Base-by-base conservation (phyloP, 2,329 filamentous ascomycete species). In the Catunica adiposa region DNA sequence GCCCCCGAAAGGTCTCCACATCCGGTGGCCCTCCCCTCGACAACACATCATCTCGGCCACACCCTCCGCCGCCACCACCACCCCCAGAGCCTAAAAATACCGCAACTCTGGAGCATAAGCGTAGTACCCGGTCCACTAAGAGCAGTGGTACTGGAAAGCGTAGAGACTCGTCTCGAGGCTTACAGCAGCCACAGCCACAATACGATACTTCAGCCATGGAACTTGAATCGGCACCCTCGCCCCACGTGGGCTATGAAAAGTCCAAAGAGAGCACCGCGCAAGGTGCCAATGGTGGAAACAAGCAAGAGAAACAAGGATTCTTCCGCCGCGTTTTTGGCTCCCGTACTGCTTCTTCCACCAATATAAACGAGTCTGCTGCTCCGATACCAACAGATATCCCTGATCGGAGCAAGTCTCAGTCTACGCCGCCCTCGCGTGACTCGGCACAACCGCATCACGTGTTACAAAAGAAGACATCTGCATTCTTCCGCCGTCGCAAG, bases 401-500 rank as follows among this genome's bases (percentile, higher is more conserved):
- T 58, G 54, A 60, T 22, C 56, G 53, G 42, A 60, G 55, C 58
- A 60, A 61, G 55, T 58, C 59, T 22, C 59, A 58, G 63, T 70
- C 73, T 40, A 67, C 70, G 22, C 72, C 76, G 37, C 73, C 76
- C 1, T 74, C 75, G 3, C 69, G 76, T 57, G 75, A 79, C 60
- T 62, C 65, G 1, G 64, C 65, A 4, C 68, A 68, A 25, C 68
- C 68, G 22, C 71, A 70, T 55, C 66, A 72, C 15, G 72, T 71
- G 20, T 71, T 96, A 53, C 85, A 86, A 63, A 96, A 96, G 73
- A 96, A 96, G 68, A 80, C 87, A 3, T 94, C 90, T 1, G 90
- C 88, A 0, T 97, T 98, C 70, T 97, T 97, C 71, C 79, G 92
- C 60, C 78, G 92, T 58, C 79, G 89, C 60, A 97, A 97, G 77